phyloP scores from a whole-genome alignment of 768 basidiomycete species.

The Lanmaoa pseudosensibilis region DNA sequence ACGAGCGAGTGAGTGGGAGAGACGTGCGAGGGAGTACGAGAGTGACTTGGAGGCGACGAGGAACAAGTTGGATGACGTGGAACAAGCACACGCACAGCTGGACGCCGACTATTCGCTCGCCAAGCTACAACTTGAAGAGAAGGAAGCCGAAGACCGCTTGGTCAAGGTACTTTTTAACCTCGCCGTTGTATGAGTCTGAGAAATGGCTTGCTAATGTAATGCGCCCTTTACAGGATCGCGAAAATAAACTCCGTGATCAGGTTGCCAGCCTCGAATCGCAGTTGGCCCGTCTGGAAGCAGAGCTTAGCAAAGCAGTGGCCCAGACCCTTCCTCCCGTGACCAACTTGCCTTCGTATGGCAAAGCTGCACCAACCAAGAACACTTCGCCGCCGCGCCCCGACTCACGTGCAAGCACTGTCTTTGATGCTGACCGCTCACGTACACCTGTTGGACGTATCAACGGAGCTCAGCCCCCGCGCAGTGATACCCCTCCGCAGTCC shows the following conservation, averaged over 20 bases:
- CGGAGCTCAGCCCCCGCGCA: slow-evolving; percentile 31
- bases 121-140: slow-evolving; percentile 74
- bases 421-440: slow-evolving; percentile 48
- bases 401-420: slow-evolving; percentile 69
- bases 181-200: not conserved
- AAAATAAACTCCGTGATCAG: slow-evolving; percentile 67
- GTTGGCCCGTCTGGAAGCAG: slow-evolving; percentile 54
- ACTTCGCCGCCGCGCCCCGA: slow-evolving; percentile 63
- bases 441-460: slow-evolving; percentile 49
- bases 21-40: slow-evolving; percentile 70
- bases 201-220: slow-evolving; percentile 3
- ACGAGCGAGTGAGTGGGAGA: slow-evolving; percentile 80
- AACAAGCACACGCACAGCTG: slow-evolving; percentile 62
- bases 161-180: slow-evolving; percentile 48
- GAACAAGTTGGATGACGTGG: slow-evolving; percentile 64
- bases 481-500: slow-evolving; percentile 49
- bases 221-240: slow-evolving; percentile 56
- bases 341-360: slow-evolving; percentile 40
- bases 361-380: slow-evolving; percentile 33
- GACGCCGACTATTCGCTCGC: slow-evolving; percentile 69
- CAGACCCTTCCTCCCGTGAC: slow-evolving; percentile 29
- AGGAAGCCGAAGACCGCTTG: slow-evolving; percentile 68
- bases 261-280: slow-evolving; percentile 62
- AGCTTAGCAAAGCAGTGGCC: slow-evolving; percentile 50
- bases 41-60: slow-evolving; percentile 57